Evolutionary conservation across 768 basidiomycete genomes (phyloP).

Genomic region (Pulveroboletus sp.): DNA sequence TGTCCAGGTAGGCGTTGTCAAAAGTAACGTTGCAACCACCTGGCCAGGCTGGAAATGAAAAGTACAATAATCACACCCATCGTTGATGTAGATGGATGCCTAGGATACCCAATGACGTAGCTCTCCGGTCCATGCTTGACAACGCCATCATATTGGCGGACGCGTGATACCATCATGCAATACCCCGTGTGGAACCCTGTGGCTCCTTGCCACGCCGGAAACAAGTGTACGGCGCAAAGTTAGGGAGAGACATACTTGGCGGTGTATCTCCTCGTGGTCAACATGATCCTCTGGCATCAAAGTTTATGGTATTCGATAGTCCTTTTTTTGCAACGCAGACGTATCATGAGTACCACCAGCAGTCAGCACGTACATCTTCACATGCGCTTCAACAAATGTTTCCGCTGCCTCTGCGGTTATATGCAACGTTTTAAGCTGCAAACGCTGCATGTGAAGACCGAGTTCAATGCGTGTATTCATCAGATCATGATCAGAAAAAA

Average conservation of each 20-base stretch:
- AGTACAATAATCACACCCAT: neutral
- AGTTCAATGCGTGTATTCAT: neutral
- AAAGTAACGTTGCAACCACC: neutral
- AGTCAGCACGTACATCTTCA: slow-evolving; percentile 31
- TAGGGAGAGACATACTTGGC: neutral
- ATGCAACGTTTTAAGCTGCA: slow-evolving; percentile 24
- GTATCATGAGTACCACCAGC: neutral
- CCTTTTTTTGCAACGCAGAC: neutral
- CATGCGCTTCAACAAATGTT: slow-evolving; percentile 33
- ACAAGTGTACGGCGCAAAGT: neutral
- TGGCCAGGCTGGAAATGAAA: neutral
- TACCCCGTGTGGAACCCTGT: slow-evolving; percentile 7
- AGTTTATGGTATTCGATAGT: neutral
- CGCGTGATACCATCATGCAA: neutral
- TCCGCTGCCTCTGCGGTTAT: slow-evolving; percentile 27
- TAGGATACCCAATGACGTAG: slow-evolving; percentile 2
- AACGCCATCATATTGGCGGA: slow-evolving; percentile 2
- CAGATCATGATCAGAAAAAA: neutral
- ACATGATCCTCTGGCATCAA: slow-evolving; percentile 5
- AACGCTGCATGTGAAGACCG: slow-evolving; percentile 17
- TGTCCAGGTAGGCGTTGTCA: neutral
- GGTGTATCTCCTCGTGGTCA: neutral
- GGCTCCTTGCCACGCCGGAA: neutral
- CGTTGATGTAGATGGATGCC: neutral
- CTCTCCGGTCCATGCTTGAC: neutral